phyloP scores from a whole-genome alignment of 768 basidiomycete species.

The Kwoniella sp. region DNA sequence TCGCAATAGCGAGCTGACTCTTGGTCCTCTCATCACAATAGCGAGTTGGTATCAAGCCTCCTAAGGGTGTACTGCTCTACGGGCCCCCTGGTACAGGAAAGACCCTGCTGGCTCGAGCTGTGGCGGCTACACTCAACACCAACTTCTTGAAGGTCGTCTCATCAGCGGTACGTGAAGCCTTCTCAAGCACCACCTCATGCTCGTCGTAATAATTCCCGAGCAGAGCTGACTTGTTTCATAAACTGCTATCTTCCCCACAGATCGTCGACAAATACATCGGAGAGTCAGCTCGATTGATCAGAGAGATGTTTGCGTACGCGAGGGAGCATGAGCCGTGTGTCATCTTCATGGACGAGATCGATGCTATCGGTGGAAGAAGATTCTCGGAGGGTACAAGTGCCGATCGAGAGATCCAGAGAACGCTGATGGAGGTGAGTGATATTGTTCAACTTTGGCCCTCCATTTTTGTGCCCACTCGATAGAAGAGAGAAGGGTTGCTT shows the following conservation, averaged over 20 bases:
- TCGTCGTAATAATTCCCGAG: too few species aligned
- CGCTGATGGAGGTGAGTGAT: slow-evolving; percentile 83
- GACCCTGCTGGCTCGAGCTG: slow-evolving; percentile 89
- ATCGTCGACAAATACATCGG: slow-evolving; percentile 80
- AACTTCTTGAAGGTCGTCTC: slow-evolving; percentile 99
- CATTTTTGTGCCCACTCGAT: too few species aligned
- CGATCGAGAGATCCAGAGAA: slow-evolving; percentile 97
- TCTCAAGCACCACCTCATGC: not conserved
- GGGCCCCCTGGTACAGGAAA: slow-evolving; percentile 93
- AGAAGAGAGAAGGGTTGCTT: too few species aligned
- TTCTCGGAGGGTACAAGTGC: slow-evolving; percentile 96
- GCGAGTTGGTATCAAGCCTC: slow-evolving; percentile 94
- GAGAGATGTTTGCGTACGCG: slow-evolving; percentile 99
- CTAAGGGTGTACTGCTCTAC: slow-evolving; percentile 93
- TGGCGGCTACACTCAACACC: slow-evolving; percentile 90
- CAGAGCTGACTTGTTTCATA: slow-evolving; percentile 2
- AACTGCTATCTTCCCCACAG: slow-evolving; percentile 36
- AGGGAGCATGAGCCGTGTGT: slow-evolving; percentile 97
- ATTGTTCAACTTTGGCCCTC: not conserved
- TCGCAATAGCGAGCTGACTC: not conserved
- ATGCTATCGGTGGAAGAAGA: slow-evolving; percentile 90
- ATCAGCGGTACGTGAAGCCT: slow-evolving; percentile 84
- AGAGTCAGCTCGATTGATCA: slow-evolving; percentile 90
- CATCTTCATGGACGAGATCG: slow-evolving; percentile 87
- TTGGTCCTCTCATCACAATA: too few species aligned